Percentiles rank a stretch among this genome's conserved stretches.
These are phyloP conservation scores for Hanseniaspora gamundiae DNA, from an alignment of 1,139 yeast genomes.

Conservation along the genomic window DNA sequence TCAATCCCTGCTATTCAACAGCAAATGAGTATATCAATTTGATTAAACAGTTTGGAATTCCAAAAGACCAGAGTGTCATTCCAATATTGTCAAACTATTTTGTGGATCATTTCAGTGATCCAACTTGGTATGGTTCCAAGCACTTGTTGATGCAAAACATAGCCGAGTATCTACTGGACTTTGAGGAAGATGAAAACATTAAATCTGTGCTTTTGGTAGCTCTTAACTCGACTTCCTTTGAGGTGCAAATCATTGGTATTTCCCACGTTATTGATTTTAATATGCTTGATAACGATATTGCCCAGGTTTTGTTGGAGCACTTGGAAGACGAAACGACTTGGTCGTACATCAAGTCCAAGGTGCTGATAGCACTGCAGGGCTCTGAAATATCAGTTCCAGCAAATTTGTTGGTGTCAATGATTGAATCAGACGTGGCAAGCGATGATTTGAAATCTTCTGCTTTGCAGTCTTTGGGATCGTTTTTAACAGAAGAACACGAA, in stretches of 20 bases:
- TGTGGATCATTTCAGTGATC: slow-evolving; percentile 13
- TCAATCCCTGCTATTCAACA: slow-evolving; percentile 27
- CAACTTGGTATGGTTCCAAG: slow-evolving; percentile 33
- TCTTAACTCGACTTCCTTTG: slow-evolving; percentile 32
- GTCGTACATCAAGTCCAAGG: slow-evolving; percentile 33
- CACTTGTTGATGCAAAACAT: slow-evolving; percentile 32
- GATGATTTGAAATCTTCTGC: slow-evolving; percentile 38
- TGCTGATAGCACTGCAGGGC: slow-evolving; percentile 30
- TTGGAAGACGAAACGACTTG: slow-evolving; percentile 25
- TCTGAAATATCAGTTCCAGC: slow-evolving; percentile 15
- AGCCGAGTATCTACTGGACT: slow-evolving; percentile 22
- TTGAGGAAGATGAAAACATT: slow-evolving; percentile 15
- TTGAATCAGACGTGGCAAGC: slow-evolving; percentile 21
- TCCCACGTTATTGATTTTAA: slow-evolving; percentile 17
- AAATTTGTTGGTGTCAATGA: slow-evolving; percentile 19
- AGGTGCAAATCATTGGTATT: slow-evolving; percentile 38
- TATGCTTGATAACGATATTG: slow-evolving; percentile 6
- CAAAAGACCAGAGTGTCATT: slow-evolving; percentile 1
- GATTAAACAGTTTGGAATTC: slow-evolving; percentile 10
- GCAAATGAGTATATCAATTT: slow-evolving; percentile 30
- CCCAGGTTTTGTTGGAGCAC: slow-evolving; percentile 22
- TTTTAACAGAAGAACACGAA: slow-evolving; percentile 21
- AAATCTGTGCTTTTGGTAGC: slow-evolving; percentile 24
- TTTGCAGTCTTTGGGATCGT: slow-evolving; percentile 38
- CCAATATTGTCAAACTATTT: slow-evolving; percentile 23